Evolutionary conservation across 1,139 yeast genomes (phyloP).

Genomic region (Kazachstania sp.): DNA sequence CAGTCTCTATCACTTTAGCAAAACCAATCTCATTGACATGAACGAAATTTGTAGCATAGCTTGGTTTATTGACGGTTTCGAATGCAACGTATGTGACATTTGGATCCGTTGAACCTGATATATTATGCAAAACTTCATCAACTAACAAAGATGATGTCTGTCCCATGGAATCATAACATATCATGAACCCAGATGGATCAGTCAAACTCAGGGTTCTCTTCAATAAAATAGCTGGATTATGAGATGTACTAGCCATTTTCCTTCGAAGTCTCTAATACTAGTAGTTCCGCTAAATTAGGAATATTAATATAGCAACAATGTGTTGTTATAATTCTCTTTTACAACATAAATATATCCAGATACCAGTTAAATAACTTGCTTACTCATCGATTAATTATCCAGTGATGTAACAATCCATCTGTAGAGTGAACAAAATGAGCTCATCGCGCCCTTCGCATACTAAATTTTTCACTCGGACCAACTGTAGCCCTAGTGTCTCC

Average conservation of each 20-base stretch:
- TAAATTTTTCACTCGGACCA: too few species aligned
- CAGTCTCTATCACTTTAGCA: constrained; percentile 25
- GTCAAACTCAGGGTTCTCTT: constrained; percentile 56
- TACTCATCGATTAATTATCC: neutral
- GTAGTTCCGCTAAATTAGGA: neutral
- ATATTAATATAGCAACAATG: neutral
- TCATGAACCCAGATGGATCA: constrained; percentile 65
- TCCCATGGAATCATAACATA: constrained; percentile 57
- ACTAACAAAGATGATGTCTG: constrained; percentile 57
- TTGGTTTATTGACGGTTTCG: constrained; percentile 51
- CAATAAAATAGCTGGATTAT: constrained; percentile 50
- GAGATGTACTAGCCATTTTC: constrained; percentile 35
- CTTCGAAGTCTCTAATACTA: neutral
- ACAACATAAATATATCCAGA: neutral
- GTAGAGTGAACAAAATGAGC: too few species aligned
- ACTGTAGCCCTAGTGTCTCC: too few species aligned
- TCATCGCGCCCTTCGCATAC: too few species aligned
- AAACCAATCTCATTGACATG: constrained; percentile 36
- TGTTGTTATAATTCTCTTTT: too few species aligned
- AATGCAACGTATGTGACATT: constrained; percentile 48
- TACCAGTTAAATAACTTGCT: neutral
- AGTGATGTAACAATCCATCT: too few species aligned
- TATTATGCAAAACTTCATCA: constrained; percentile 46
- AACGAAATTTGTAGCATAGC: constrained; percentile 41
- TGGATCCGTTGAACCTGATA: constrained; percentile 22